Conservation (phyloP, 306 rosid species). For the Hylodesmum podocarpum region DNA sequence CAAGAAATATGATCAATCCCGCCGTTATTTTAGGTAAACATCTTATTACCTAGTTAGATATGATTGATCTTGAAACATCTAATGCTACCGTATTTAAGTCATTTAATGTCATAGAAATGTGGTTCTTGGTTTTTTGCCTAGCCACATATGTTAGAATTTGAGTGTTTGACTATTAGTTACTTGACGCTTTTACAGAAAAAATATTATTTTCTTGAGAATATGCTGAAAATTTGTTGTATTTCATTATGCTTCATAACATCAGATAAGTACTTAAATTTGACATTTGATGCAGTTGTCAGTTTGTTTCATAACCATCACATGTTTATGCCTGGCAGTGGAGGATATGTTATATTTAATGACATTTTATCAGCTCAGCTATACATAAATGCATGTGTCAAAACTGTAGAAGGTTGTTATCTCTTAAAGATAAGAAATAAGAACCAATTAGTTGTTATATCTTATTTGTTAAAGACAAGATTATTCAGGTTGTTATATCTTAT, state of each 20-base stretch:
- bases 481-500: too few species aligned
- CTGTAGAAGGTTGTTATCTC: too few species aligned
- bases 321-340: not conserved
- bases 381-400: slow-evolving; percentile 11
- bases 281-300: not conserved
- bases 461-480: too few species aligned
- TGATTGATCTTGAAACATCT: not conserved
- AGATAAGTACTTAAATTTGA: not conserved
- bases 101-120: not conserved
- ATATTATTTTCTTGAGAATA: not conserved
- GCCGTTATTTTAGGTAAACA: slow-evolving; percentile 83
- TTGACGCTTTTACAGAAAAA: too few species aligned
- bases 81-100: not conserved
- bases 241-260: not conserved
- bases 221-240: slow-evolving; percentile 3
- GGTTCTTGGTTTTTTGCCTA: not conserved
- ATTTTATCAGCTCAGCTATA: not conserved
- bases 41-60: not conserved
- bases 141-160: not conserved
- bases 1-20: slow-evolving; percentile 89
- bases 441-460: too few species aligned
- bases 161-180: not conserved
- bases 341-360: not conserved
- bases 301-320: slow-evolving; percentile 1
- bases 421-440: too few species aligned